phyloP scores from a whole-genome alignment of 306 rosid species.

The Mimosa pudica region DNA sequence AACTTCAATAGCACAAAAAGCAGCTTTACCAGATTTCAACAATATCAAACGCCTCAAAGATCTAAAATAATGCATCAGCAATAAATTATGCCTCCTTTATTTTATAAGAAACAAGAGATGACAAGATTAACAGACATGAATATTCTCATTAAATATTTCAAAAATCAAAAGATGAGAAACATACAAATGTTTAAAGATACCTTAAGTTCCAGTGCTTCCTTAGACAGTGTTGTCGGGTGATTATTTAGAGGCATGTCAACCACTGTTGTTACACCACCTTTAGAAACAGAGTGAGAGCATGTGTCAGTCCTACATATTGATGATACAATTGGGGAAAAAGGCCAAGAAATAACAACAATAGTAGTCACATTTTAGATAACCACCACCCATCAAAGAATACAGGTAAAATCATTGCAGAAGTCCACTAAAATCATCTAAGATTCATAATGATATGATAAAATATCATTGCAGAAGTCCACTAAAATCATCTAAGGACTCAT shows the following conservation, averaged over 20 bases:
- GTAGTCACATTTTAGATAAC: background rate
- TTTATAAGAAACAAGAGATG: slow-evolving; percentile 11
- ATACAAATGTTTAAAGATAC: slow-evolving; percentile 38
- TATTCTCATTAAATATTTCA: background rate
- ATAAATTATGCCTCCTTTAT: slow-evolving; percentile 14
- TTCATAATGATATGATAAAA: background rate
- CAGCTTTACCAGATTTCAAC: slow-evolving; percentile 19
- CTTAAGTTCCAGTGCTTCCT: slow-evolving; percentile 81
- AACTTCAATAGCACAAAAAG: slow-evolving; percentile 16
- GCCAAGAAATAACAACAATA: background rate
- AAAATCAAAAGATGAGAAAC: slow-evolving; percentile 8
- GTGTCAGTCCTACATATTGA: slow-evolving; percentile 21
- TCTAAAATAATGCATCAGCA: background rate
- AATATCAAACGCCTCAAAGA: slow-evolving; percentile 6
- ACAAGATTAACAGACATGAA: background rate
- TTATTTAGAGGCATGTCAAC: slow-evolving; percentile 97
- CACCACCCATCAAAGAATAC: background rate
- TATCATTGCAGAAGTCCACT: background rate
- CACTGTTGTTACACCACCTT: slow-evolving; percentile 92
- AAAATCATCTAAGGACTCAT: slow-evolving; percentile 12
- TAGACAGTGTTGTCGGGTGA: slow-evolving; percentile 80
- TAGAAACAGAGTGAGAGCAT: slow-evolving; percentile 36
- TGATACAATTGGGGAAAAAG: slow-evolving; percentile 16
- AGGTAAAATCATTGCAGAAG: slow-evolving; percentile 6
- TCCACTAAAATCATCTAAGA: slow-evolving; percentile 12